Percentiles rank a stretch among this genome's conserved stretches.
Conservation (phyloP, 768 basidiomycete species). For the Psilocybe sp. region DNA sequence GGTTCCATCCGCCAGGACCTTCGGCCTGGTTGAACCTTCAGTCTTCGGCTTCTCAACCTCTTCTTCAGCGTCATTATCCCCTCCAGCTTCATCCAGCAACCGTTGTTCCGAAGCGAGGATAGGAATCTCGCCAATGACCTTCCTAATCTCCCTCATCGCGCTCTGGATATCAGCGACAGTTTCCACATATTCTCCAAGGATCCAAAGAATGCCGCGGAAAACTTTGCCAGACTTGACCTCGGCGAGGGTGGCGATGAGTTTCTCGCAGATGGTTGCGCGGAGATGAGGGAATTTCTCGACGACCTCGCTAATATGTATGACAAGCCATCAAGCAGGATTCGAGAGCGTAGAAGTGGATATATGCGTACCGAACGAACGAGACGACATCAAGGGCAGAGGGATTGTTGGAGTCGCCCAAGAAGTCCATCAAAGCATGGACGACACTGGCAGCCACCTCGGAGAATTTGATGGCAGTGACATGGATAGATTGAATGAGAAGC, state of each 20-base stretch:
- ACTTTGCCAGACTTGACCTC: constrained; percentile 97
- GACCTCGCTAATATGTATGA: constrained; percentile 61
- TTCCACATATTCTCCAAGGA: constrained; percentile 93
- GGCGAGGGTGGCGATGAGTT: constrained; percentile 73
- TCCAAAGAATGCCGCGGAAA: constrained; percentile 95
- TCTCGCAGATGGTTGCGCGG: constrained; percentile 78
- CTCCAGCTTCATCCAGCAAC: constrained; percentile 72
- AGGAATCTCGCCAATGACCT: constrained; percentile 94
- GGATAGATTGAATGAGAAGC: constrained; percentile 95
- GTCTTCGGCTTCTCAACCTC: constrained; percentile 48
- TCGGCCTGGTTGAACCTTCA: constrained; percentile 54
- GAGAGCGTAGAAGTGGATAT: background rate
- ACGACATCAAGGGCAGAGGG: constrained; percentile 95
- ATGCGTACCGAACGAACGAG: constrained; percentile 48
- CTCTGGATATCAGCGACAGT: constrained; percentile 61
- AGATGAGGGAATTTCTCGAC: constrained; percentile 96
- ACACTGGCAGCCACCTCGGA: constrained; percentile 96
- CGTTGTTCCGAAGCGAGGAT: constrained; percentile 90
- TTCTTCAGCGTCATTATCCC: constrained; percentile 39
- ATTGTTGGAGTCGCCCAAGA: constrained; percentile 93
- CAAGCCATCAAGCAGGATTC: background rate
- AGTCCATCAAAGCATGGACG: constrained; percentile 90
- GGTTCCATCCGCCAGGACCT: constrained; percentile 92
- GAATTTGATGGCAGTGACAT: constrained; percentile 94
- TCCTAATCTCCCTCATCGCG: constrained; percentile 75